Percentiles rank a stretch among this genome's conserved stretches.
Evolutionary conservation across 768 basidiomycete genomes (phyloP).

Genomic region (Paxillus involutus): DNA sequence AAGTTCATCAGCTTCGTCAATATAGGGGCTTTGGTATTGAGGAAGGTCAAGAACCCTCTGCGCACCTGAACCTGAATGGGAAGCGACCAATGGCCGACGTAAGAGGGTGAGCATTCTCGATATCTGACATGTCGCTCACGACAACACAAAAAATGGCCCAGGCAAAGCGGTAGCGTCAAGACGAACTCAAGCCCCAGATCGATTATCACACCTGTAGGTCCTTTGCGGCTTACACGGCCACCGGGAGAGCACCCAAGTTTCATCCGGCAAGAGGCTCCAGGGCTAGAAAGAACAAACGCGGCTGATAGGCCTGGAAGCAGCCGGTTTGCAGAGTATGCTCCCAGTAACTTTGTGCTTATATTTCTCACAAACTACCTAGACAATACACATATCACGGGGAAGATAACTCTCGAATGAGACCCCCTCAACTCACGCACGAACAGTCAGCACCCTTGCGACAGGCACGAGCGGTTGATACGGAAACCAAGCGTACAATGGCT

Average conservation of each 20-base stretch:
- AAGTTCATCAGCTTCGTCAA: constrained; percentile 50
- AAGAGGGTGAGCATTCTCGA: constrained; percentile 37
- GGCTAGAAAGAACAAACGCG: constrained; percentile 9
- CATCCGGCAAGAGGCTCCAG: constrained; percentile 25
- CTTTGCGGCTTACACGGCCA: constrained; percentile 67
- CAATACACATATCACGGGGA: constrained; percentile 67
- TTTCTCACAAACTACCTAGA: constrained; percentile 36
- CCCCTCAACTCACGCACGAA: constrained; percentile 39
- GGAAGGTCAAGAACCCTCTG: constrained; percentile 34
- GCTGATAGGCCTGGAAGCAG: constrained; percentile 48
- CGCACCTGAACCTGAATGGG: constrained; percentile 52
- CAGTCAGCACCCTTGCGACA: constrained; percentile 44
- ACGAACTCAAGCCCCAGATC: constrained; percentile 64
- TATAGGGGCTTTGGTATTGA: constrained; percentile 27
- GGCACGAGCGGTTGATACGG: constrained; percentile 31
- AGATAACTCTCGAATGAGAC: constrained; percentile 40
- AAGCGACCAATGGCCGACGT: constrained; percentile 59
- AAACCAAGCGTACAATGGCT: constrained; percentile 30
- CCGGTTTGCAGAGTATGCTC: constrained; percentile 48
- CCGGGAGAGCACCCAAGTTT: constrained; percentile 49
- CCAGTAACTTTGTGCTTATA: constrained; percentile 5
- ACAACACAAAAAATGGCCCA: constrained; percentile 3
- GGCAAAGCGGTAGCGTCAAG: constrained; percentile 23
- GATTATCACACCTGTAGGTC: constrained; percentile 52
- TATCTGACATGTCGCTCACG: not conserved